A percentile compares a stretch with the other conserved stretches of the same genome.
Conservation (phyloP, 2,329 filamentous ascomycete species). For the Alternaria triticimaculans region DNA sequence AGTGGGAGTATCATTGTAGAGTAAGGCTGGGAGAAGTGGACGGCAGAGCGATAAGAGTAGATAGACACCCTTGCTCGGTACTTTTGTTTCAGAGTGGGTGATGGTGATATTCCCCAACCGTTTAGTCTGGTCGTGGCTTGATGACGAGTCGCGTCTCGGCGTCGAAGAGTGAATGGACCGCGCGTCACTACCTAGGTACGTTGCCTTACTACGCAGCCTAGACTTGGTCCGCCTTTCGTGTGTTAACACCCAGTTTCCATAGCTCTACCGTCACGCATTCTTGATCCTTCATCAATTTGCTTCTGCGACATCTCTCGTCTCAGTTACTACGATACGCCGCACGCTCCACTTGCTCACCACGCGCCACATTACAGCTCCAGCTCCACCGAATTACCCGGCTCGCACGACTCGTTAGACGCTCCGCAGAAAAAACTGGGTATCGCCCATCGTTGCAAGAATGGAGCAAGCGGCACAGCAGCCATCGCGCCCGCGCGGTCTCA, state of each 20-base stretch:
- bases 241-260: background rate
- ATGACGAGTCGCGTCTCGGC: background rate
- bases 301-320: conserved; percentile 1
- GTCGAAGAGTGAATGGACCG: background rate
- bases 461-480: conserved; percentile 24
- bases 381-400: conserved; percentile 30
- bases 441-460: conserved; percentile 33
- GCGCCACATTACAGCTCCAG: background rate
- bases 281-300: background rate
- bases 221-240: background rate
- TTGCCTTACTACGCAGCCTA: background rate
- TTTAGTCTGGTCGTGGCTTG: background rate
- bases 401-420: conserved; percentile 18
- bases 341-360: conserved; percentile 5
- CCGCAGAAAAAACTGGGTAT: conserved; percentile 27
- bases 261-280: background rate
- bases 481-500: conserved; percentile 51
- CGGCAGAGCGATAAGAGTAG: background rate
- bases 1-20: background rate
- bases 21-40: background rate
- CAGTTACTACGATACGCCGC: conserved; percentile 6
- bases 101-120: background rate
- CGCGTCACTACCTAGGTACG: background rate
- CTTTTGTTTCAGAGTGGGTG: background rate
- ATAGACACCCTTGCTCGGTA: background rate